Conservation (phyloP, 116 monocot species). For the Papilionanthe hybrid region DNA sequence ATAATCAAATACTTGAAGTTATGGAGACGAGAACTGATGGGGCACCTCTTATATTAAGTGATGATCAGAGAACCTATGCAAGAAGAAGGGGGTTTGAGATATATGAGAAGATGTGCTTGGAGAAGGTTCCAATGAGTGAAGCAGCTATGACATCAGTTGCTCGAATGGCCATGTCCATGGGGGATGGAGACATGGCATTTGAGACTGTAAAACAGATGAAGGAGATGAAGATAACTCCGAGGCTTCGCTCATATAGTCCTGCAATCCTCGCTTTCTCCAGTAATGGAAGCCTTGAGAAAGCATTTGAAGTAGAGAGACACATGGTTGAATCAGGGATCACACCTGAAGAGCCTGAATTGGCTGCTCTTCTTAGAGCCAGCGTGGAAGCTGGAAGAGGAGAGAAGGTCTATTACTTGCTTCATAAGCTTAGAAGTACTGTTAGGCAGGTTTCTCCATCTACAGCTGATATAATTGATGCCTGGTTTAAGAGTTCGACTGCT, state of each 20-base stretch:
- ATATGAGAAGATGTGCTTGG: slow-evolving; percentile 58
- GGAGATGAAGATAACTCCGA: slow-evolving; percentile 43
- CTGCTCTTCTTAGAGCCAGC: slow-evolving; percentile 56
- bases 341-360: slow-evolving; percentile 70
- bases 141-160: slow-evolving; percentile 57
- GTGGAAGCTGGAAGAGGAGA: slow-evolving; percentile 37
- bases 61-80: slow-evolving; percentile 43
- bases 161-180: too few species aligned
- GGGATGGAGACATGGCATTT: not conserved
- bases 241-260: slow-evolving; percentile 67
- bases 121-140: slow-evolving; percentile 47
- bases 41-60: slow-evolving; percentile 31
- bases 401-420: slow-evolving; percentile 67
- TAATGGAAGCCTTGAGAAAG: slow-evolving; percentile 26
- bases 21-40: not conserved
- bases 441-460: slow-evolving; percentile 55
- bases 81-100: slow-evolving; percentile 28
- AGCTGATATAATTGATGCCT: slow-evolving; percentile 49
- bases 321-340: slow-evolving; percentile 49
- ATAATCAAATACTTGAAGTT: not conserved
- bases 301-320: slow-evolving; percentile 50
- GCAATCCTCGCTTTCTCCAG: slow-evolving; percentile 46
- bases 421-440: slow-evolving; percentile 59
- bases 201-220: slow-evolving; percentile 33
- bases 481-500: slow-evolving; percentile 61